Percentiles rank a stretch among this genome's conserved stretches.
Conservation (phyloP, 1,139 yeast genomes). For the Neolecta irregularis region DNA sequence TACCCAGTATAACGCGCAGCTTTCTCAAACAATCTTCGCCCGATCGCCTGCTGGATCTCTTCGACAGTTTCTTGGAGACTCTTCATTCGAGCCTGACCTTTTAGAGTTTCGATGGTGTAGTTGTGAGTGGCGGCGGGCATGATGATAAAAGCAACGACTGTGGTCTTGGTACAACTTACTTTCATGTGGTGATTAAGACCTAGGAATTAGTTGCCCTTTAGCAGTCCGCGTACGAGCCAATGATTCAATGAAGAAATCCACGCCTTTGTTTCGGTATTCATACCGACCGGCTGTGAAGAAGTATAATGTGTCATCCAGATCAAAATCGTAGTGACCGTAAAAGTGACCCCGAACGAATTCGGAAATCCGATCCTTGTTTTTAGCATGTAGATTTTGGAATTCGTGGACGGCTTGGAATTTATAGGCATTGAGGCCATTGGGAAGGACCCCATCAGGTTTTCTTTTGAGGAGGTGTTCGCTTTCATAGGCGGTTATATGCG, state of each 20-base stretch:
- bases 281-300: conserved; percentile 95
- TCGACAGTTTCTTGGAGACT: conserved; percentile 79
- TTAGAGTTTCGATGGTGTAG: conserved; percentile 86
- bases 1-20: conserved; percentile 58
- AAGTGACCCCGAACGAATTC: conserved; percentile 94
- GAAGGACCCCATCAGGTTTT: conserved; percentile 94
- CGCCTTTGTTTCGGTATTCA: conserved; percentile 93
- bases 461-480: conserved; percentile 84
- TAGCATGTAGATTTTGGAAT: conserved; percentile 89
- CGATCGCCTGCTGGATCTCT: conserved; percentile 78
- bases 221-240: conserved; percentile 59
- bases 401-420: conserved; percentile 96
- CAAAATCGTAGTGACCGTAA: conserved; percentile 91
- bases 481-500: conserved; percentile 91
- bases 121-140: conserved; percentile 95
- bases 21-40: conserved; percentile 77
- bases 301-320: conserved; percentile 80
- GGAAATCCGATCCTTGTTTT: conserved; percentile 77
- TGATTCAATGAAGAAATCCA: conserved; percentile 85
- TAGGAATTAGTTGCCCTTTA: conserved; percentile 3
- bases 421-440: conserved; percentile 89
- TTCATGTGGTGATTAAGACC: conserved; percentile 70
- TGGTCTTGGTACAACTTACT: conserved; percentile 66
- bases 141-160: conserved; percentile 93
- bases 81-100: conserved; percentile 90